Percentiles rank a stretch among this genome's conserved stretches.
phyloP scores from a whole-genome alignment of 768 basidiomycete genomes.

The Podaxis carcinomalis region DNA sequence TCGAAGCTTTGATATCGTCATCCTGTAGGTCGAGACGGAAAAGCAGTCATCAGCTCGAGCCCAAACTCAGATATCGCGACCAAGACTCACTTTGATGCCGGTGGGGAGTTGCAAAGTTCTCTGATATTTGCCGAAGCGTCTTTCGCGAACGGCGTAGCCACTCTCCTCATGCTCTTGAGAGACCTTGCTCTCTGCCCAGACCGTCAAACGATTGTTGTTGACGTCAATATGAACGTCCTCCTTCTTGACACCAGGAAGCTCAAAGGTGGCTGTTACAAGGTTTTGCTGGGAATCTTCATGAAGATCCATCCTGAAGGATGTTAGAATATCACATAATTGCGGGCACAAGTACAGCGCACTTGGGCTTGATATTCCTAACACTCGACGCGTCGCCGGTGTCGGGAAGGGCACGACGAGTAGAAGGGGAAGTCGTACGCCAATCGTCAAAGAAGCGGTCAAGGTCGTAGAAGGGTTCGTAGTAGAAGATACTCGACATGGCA shows the following conservation, averaged over 20 bases:
- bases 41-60: not conserved
- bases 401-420: slow-evolving; percentile 1
- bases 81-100: slow-evolving; percentile 39
- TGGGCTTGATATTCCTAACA: slow-evolving; percentile 19
- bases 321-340: not conserved
- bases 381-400: slow-evolving; percentile 1
- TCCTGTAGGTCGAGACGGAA: slow-evolving; percentile 24
- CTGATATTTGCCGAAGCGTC: slow-evolving; percentile 44
- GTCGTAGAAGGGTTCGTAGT: slow-evolving; percentile 32
- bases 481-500: slow-evolving; percentile 6
- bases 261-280: slow-evolving; percentile 47
- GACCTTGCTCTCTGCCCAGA: slow-evolving; percentile 39
- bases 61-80: not conserved
- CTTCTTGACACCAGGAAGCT: slow-evolving; percentile 50
- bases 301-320: not conserved
- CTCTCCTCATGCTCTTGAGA: slow-evolving; percentile 28
- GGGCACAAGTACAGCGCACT: slow-evolving; percentile 12
- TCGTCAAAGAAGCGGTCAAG: slow-evolving; percentile 36
- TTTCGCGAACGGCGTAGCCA: slow-evolving; percentile 40
- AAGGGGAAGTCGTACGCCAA: slow-evolving; percentile 10
- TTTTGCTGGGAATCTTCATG: slow-evolving; percentile 18
- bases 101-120: slow-evolving; percentile 43
- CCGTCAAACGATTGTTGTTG: slow-evolving; percentile 39
- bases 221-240: slow-evolving; percentile 44
- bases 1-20: slow-evolving; percentile 28